A percentile compares a stretch with the other conserved stretches of the same genome.
phyloP scores from a whole-genome alignment of 257 asterid species.

The Gentiana straminea region DNA sequence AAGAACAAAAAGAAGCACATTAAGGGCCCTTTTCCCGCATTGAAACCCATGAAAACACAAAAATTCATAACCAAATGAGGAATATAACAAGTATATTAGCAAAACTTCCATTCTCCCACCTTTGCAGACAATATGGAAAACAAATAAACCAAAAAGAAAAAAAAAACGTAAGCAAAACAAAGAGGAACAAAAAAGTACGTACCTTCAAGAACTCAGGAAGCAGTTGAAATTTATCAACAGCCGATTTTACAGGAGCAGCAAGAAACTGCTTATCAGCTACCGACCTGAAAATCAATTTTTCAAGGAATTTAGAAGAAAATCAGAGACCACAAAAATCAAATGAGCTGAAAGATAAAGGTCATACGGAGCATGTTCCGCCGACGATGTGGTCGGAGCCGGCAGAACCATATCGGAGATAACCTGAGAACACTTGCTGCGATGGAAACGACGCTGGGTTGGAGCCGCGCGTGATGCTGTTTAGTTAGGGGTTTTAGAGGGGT shows the following conservation, averaged over 20 bases:
- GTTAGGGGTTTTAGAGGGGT: too few relatives aligned
- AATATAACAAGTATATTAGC: neutral
- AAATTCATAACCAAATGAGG: neutral
- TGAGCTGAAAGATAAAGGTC: too few relatives aligned
- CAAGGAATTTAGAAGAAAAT: too few relatives aligned
- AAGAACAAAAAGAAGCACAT: neutral
- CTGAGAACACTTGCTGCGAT: too few relatives aligned
- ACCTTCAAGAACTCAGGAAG: slow-evolving; percentile 84
- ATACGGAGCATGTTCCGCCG: too few relatives aligned
- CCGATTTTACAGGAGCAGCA: slow-evolving; percentile 52
- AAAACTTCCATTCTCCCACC: neutral
- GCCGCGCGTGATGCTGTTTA: too few relatives aligned
- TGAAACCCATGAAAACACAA: slow-evolving; percentile 12
- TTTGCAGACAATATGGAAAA: neutral
- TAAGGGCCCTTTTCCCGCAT: neutral
- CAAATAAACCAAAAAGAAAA: neutral
- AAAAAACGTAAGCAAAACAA: neutral
- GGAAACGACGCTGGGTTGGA: too few relatives aligned
- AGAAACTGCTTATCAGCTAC: slow-evolving; percentile 47
- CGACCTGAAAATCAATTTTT: slow-evolving; percentile 1
- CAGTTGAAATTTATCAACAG: slow-evolving; percentile 72
- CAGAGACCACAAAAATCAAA: neutral
- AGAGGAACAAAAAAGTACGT: neutral
- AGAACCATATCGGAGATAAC: too few relatives aligned
- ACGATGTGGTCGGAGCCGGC: too few relatives aligned